Conservation (phyloP, 202 grass and related monocot genomes). For the Miscanthus sacchariflorus region DNA sequence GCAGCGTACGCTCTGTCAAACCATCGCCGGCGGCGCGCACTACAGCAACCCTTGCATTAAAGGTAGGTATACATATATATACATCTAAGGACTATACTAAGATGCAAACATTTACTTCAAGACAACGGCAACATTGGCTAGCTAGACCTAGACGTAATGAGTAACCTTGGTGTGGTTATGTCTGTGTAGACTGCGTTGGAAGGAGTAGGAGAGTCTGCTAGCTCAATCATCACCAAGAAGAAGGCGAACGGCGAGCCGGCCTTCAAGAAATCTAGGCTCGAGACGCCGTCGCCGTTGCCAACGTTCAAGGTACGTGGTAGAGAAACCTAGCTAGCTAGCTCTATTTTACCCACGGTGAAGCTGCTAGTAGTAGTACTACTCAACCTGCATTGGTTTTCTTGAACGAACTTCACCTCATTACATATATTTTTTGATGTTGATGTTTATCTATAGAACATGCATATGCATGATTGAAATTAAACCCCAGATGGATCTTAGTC, state of each 20-base stretch:
- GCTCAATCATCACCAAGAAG: slow-evolving; percentile 70
- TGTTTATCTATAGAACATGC: not conserved
- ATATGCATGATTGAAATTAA: not conserved
- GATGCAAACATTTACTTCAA: slow-evolving; percentile 2
- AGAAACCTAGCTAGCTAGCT: not conserved
- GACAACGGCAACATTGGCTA: not conserved
- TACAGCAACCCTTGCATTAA: slow-evolving; percentile 49
- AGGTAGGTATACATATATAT: slow-evolving; percentile 32
- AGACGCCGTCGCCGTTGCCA: slow-evolving; percentile 80
- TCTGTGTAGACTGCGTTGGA: slow-evolving; percentile 64
- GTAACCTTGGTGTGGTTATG: slow-evolving; percentile 29
- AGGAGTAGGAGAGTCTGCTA: slow-evolving; percentile 68
- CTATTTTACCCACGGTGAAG: not conserved
- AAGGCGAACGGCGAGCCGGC: slow-evolving; percentile 52
- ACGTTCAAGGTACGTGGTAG: slow-evolving; percentile 80
- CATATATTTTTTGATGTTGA: slow-evolving; percentile 30
- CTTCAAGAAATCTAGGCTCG: slow-evolving; percentile 83
- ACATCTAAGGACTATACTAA: not conserved
- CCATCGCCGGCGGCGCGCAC: slow-evolving; percentile 27
- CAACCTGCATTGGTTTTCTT: not conserved
- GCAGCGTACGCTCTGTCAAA: slow-evolving; percentile 19
- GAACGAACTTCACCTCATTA: not conserved
- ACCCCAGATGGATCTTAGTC: not conserved
- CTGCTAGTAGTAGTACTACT: not conserved
- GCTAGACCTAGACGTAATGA: slow-evolving; percentile 17